Percentiles rank a stretch among this genome's conserved stretches.
These are phyloP conservation scores for Leccinum sublutescens DNA, from an alignment of 768 basidiomycete species.

Conservation along the genomic window DNA sequence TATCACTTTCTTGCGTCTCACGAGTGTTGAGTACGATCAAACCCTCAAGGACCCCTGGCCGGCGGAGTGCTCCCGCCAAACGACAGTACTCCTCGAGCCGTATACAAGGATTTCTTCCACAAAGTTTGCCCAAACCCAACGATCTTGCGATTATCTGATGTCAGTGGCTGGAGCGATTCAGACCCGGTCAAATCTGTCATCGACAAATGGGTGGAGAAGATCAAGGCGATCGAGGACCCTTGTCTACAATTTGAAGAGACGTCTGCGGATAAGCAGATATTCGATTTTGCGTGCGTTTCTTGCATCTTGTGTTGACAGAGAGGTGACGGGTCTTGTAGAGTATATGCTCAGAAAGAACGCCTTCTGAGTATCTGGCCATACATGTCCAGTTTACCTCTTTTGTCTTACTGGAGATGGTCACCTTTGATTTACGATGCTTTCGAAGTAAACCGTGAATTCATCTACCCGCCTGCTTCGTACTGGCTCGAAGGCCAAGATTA, in stretches of 20 bases:
- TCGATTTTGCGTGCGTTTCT: constrained; percentile 13
- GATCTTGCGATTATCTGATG: constrained; percentile 29
- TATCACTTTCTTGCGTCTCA: neutral
- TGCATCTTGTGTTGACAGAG: neutral
- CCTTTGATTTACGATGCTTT: constrained; percentile 31
- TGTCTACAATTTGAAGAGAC: constrained; percentile 38
- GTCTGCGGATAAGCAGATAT: constrained; percentile 17
- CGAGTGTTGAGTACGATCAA: neutral
- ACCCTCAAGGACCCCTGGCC: constrained; percentile 34
- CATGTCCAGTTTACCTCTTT: constrained; percentile 32
- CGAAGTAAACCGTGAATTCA: constrained; percentile 15
- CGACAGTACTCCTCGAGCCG: constrained; percentile 32
- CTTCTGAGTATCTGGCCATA: constrained; percentile 35
- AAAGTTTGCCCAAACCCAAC: constrained; percentile 37
- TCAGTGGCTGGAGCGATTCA: constrained; percentile 19
- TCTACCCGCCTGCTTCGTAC: constrained; percentile 16
- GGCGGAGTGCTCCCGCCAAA: constrained; percentile 36
- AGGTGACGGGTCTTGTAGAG: constrained; percentile 19
- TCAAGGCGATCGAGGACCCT: constrained; percentile 33
- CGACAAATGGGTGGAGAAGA: constrained; percentile 35
- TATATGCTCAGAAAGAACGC: constrained; percentile 29
- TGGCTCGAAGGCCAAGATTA: constrained; percentile 4
- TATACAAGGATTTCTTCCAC: constrained; percentile 37
- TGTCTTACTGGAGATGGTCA: constrained; percentile 38
- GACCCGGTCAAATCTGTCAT: constrained; percentile 32